Percentiles rank a stretch among this genome's conserved stretches.
Evolutionary conservation across 2,329 filamentous ascomycete species (phyloP).

Genomic region (Diaporthe destruens): DNA sequence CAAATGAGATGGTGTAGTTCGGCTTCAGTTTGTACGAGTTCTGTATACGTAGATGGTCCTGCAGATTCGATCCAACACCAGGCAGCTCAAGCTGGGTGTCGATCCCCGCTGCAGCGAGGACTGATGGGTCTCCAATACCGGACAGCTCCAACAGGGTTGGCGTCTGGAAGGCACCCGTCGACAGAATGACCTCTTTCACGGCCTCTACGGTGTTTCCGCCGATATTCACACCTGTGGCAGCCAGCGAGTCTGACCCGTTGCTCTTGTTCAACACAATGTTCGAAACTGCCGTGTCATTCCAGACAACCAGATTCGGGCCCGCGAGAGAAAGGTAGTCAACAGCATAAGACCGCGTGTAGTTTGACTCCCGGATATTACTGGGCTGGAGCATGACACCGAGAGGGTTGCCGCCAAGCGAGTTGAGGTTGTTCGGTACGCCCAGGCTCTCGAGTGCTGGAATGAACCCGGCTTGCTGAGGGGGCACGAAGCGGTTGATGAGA

Average conservation of each 20-base stretch:
- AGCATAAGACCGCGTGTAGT: constrained; percentile 51
- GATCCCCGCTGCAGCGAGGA: constrained; percentile 51
- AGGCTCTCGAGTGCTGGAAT: constrained; percentile 15
- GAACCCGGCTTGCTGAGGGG: constrained; percentile 8
- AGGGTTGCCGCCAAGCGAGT: constrained; percentile 3
- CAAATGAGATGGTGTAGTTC: constrained; percentile 40
- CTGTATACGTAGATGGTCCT: constrained; percentile 57
- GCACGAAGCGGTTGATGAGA: constrained; percentile 17
- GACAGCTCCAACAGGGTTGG: constrained; percentile 34
- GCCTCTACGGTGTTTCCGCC: constrained; percentile 44
- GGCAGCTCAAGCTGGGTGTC: constrained; percentile 55
- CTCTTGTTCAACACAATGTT: constrained; percentile 38
- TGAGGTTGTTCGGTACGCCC: constrained; percentile 18
- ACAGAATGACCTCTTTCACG: constrained; percentile 45
- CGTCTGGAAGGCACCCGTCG: constrained; percentile 31
- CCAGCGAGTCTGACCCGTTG: constrained; percentile 42
- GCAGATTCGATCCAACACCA: constrained; percentile 61
- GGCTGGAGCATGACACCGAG: constrained; percentile 37
- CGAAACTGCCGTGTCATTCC: constrained; percentile 52
- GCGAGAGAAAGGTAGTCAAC: constrained; percentile 52
- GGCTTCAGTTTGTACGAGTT: constrained; percentile 46
- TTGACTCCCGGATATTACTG: constrained; percentile 48
- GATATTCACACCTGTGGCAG: constrained; percentile 49
- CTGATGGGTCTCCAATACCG: constrained; percentile 28
- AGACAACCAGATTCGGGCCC: constrained; percentile 53